These are phyloP conservation scores for Speleostelium caveatum DNA, from an alignment of 78 protist species.

Conservation along the genomic window DNA sequence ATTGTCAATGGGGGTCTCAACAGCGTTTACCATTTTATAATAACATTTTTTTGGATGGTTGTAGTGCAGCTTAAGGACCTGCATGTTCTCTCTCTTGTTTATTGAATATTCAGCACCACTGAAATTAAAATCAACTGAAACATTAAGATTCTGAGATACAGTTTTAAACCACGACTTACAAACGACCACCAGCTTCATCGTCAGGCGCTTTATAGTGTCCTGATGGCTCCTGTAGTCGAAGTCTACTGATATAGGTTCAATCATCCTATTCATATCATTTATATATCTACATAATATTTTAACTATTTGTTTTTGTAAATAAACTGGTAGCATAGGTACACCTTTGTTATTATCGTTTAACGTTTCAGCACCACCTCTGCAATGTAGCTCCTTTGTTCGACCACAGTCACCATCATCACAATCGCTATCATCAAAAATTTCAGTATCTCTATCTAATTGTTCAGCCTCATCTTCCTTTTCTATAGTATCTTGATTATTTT, in stretches of 20 bases:
- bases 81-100: constrained; percentile 7
- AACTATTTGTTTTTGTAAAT: constrained; percentile 17
- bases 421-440: too few species aligned
- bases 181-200: background rate
- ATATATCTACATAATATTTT: background rate
- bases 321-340: background rate
- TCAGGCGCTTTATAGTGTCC: background rate
- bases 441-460: too few species aligned
- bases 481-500: too few species aligned
- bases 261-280: background rate
- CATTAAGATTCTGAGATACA: background rate
- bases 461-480: too few species aligned
- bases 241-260: background rate
- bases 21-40: background rate
- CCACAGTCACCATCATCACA: too few species aligned
- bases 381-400: too few species aligned
- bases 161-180: background rate
- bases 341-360: background rate
- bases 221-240: background rate
- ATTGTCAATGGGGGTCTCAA: constrained; percentile 1
- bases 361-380: too few species aligned
- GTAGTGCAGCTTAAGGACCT: background rate
- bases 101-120: background rate
- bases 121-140: constrained; percentile 7
- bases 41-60: background rate